Conservation (phyloP, 78 protist genomes). For the Dictyostelium firmibasis region DNA sequence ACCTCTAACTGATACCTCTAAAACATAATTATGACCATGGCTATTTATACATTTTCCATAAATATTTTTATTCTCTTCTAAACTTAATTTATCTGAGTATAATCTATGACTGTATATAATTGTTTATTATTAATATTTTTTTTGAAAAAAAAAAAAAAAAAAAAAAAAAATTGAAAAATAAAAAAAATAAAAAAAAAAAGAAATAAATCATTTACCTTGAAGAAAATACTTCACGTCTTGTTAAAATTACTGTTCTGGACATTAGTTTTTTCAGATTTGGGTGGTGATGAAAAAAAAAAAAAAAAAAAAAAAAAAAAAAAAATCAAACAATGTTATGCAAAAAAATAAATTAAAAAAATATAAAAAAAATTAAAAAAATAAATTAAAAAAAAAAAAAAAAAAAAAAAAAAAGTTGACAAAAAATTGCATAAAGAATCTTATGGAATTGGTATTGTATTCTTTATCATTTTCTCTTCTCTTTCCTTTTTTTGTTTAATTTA, state of each 20-base stretch:
- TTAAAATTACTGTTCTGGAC: conserved; percentile 29
- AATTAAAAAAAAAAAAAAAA: neutral
- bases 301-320: too few species aligned
- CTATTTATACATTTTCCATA: conserved; percentile 84
- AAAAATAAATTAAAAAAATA: neutral
- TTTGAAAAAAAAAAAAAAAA: too few species aligned
- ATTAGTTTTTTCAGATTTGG: neutral
- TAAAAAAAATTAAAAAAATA: neutral
- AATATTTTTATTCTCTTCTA: conserved; percentile 69
- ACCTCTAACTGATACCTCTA: conserved; percentile 83
- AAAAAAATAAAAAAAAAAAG: neutral
- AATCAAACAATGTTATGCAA: too few species aligned
- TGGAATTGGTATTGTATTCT: too few species aligned
- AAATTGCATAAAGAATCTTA: neutral
- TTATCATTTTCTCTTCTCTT: too few species aligned
- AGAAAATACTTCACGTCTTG: conserved; percentile 73
- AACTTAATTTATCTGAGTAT: conserved; percentile 33
- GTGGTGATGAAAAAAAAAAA: too few species aligned
- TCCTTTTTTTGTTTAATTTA: too few species aligned
- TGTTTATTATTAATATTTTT: neutral
- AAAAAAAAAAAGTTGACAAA: neutral
- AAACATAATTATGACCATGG: conserved; percentile 85
- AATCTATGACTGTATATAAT: conserved; percentile 71
- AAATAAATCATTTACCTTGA: conserved; percentile 24
- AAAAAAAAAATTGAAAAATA: too few species aligned